A percentile compares a stretch with the other conserved stretches of the same genome.
phyloP scores from a whole-genome alignment of 2,329 filamentous ascomycete genomes.

The Exophiala sp. region DNA sequence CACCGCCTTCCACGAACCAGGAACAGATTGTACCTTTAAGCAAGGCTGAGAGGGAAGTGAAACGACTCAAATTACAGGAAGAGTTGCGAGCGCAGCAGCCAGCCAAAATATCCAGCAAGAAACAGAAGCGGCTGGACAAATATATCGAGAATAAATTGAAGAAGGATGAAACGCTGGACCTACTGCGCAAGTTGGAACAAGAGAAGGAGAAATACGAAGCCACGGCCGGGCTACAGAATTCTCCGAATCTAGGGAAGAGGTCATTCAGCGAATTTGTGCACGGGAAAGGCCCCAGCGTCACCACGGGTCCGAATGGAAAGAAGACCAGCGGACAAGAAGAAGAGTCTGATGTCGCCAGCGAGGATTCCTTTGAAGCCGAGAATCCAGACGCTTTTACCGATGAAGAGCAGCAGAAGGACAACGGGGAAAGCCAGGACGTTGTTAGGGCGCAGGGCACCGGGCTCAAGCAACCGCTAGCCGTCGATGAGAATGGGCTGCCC shows the following conservation, averaged over 20 bases:
- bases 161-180: conserved; percentile 83
- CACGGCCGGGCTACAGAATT: conserved; percentile 60
- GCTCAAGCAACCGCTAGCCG: conserved; percentile 78
- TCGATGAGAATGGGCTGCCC: conserved; percentile 74
- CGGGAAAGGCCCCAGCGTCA: not conserved
- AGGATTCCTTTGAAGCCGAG: conserved; percentile 30
- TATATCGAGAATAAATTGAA: conserved; percentile 85
- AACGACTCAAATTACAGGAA: conserved; percentile 50
- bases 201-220: conserved; percentile 78
- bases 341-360: conserved; percentile 24
- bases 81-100: conserved; percentile 53
- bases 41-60: conserved; percentile 54
- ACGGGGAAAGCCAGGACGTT: not conserved
- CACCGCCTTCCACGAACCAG: conserved; percentile 11
- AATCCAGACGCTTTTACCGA: conserved; percentile 35
- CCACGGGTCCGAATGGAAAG: not conserved
- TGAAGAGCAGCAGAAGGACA: conserved; percentile 46
- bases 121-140: conserved; percentile 65
- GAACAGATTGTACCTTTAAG: conserved; percentile 20
- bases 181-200: conserved; percentile 80
- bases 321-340: conserved; percentile 5
- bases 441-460: conserved; percentile 59
- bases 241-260: conserved; percentile 69
- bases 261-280: conserved; percentile 58
- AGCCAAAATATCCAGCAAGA: conserved; percentile 58